Evolutionary conservation across 208 protist genomes (phyloP).

Genomic region (Sergeia podlipaevii): DNA sequence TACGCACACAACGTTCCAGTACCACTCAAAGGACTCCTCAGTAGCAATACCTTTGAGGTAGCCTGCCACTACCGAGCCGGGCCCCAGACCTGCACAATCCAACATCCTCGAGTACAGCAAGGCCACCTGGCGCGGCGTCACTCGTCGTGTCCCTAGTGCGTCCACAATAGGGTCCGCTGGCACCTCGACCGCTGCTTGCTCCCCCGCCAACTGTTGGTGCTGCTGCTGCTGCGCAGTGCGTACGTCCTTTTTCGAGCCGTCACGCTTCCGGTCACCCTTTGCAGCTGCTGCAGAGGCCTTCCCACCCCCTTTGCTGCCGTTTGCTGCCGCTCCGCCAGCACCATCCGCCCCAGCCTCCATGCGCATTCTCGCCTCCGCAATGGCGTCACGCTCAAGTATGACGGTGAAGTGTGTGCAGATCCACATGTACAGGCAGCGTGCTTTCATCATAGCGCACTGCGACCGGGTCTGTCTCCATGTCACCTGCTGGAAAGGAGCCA

Average conservation of each 20-base stretch:
- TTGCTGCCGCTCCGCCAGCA: neutral
- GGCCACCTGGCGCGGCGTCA: constrained; percentile 35
- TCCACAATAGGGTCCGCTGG: constrained; percentile 26
- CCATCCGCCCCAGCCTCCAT: neutral
- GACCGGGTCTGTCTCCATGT: constrained; percentile 62
- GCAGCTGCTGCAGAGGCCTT: neutral
- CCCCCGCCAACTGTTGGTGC: neutral
- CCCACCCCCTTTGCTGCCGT: neutral
- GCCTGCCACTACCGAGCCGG: constrained; percentile 55
- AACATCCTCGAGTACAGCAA: constrained; percentile 62
- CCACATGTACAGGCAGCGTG: constrained; percentile 64
- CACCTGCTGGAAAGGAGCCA: constrained; percentile 30
- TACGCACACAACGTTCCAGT: constrained; percentile 68
- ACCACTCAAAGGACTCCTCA: constrained; percentile 57
- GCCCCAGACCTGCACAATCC: constrained; percentile 21
- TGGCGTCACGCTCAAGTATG: neutral
- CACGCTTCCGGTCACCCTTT: neutral
- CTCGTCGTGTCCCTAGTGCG: constrained; percentile 36
- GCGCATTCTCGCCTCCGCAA: neutral
- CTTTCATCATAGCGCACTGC: constrained; percentile 58
- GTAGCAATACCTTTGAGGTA: constrained; percentile 41
- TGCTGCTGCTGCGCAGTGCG: neutral
- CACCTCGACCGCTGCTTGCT: neutral
- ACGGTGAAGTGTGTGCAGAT: constrained; percentile 49
- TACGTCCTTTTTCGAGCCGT: too few relatives aligned